A percentile compares a stretch with the other conserved stretches of the same genome.
Evolutionary conservation across 2,329 filamentous ascomycete genomes (phyloP).

Genomic region (Cladorrhinum sp.): DNA sequence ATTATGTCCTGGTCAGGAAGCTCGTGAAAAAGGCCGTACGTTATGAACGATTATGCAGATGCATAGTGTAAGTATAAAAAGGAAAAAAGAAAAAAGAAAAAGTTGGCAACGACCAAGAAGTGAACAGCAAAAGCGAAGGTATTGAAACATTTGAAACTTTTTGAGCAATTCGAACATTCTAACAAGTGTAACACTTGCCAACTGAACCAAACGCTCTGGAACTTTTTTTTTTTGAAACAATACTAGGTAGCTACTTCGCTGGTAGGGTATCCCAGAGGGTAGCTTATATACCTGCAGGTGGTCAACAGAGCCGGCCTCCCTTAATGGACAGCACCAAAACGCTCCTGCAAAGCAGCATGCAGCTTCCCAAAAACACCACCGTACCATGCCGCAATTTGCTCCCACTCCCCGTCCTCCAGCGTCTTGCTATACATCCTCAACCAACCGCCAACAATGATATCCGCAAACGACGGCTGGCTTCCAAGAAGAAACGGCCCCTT

Average conservation of each 20-base stretch:
- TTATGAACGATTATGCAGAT: too few species aligned
- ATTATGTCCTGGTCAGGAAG: too few species aligned
- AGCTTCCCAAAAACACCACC: slow-evolving; percentile 48
- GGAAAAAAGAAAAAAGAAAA: neutral
- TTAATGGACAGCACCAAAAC: neutral
- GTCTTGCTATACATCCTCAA: slow-evolving; percentile 34
- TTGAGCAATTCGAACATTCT: neutral
- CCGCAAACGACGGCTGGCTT: slow-evolving; percentile 50
- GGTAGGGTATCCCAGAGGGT: neutral
- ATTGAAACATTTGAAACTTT: neutral
- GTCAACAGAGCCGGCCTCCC: too few species aligned
- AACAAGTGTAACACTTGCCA: neutral
- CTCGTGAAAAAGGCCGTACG: too few species aligned
- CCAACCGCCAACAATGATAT: slow-evolving; percentile 45
- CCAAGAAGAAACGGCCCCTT: slow-evolving; percentile 62
- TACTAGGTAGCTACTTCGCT: neutral
- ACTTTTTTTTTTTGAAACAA: neutral
- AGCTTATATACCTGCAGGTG: too few species aligned
- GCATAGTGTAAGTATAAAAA: too few species aligned
- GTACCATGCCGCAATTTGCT: slow-evolving; percentile 44
- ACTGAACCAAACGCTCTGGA: neutral
- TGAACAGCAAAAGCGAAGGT: neutral
- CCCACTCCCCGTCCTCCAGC: slow-evolving; percentile 36
- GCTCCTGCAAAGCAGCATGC: slow-evolving; percentile 42
- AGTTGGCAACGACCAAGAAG: neutral